A percentile compares a stretch with the other conserved stretches of the same genome.
These are phyloP conservation scores for Hymenochaete sp. DNA, from an alignment of 1,284 basidiomycete species.

Conservation along the genomic window DNA sequence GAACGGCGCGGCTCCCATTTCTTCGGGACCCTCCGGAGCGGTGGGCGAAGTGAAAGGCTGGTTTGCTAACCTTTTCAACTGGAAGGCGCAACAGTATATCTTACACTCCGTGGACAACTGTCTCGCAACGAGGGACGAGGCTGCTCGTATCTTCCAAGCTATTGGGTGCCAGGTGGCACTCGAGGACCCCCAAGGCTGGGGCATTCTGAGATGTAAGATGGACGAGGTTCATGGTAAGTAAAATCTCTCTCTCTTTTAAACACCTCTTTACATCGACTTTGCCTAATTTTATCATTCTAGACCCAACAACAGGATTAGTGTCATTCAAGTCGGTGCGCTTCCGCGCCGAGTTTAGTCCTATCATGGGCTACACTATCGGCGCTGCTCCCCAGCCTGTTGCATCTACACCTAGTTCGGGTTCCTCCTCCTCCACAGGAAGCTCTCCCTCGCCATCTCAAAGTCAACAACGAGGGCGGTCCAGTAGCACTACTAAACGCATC, in stretches of 20 bases:
- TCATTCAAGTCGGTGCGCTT: conserved; percentile 51
- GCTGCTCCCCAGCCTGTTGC: conserved; percentile 10
- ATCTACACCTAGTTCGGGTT: conserved; percentile 26
- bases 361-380: conserved; percentile 18
- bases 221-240: conserved; percentile 40
- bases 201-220: conserved; percentile 29
- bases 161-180: conserved; percentile 49
- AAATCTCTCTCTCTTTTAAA: not conserved
- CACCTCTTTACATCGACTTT: conserved; percentile 1
- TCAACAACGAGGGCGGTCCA: not conserved
- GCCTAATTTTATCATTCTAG: conserved; percentile 24
- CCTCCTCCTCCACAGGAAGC: not conserved
- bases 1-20: conserved; percentile 17
- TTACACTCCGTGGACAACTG: conserved; percentile 63
- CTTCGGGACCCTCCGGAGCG: conserved; percentile 36
- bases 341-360: conserved; percentile 46
- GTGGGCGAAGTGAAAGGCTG: conserved; percentile 76
- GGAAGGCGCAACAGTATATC: conserved; percentile 58
- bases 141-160: conserved; percentile 54
- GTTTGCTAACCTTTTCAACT: conserved; percentile 74
- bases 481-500: conserved; percentile 12
- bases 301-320: conserved; percentile 33
- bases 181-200: conserved; percentile 19
- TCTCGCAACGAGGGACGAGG: conserved; percentile 53
- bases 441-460: not conserved